Evolutionary conservation across 805 yeast species (phyloP).

Genomic region (Vanderwaltozyma verrucispora): DNA sequence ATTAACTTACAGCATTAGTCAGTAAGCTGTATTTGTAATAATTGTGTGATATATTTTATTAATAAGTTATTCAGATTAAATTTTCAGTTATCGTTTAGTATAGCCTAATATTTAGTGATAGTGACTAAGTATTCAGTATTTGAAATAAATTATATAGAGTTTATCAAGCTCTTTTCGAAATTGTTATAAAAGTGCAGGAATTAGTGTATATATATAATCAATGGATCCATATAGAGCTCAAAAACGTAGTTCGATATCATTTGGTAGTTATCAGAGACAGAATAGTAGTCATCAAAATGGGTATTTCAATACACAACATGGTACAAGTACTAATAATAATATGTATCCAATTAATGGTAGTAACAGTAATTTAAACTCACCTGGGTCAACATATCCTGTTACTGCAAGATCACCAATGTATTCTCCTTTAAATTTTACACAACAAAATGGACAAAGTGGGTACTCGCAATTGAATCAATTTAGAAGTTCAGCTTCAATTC

Average conservation of each 20-base stretch:
- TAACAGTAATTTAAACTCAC: not conserved
- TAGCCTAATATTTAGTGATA: too few relatives aligned
- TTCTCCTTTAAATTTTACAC: slow-evolving; percentile 21
- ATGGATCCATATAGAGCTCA: slow-evolving; percentile 23
- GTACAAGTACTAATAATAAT: too few relatives aligned
- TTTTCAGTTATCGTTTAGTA: too few relatives aligned
- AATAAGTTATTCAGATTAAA: too few relatives aligned
- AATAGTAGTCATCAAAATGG: not conserved
- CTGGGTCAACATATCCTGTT: not conserved
- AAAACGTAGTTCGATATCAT: slow-evolving; percentile 25
- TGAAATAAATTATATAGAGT: too few relatives aligned
- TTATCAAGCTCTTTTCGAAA: too few relatives aligned
- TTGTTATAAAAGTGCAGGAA: too few relatives aligned
- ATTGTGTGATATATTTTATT: too few relatives aligned
- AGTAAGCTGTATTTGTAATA: too few relatives aligned
- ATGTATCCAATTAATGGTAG: not conserved
- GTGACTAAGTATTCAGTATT: too few relatives aligned
- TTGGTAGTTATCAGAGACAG: slow-evolving; percentile 16
- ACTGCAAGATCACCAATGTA: slow-evolving; percentile 21
- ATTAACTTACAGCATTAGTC: too few relatives aligned
- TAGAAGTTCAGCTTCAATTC: slow-evolving; percentile 7
- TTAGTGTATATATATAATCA: not conserved
- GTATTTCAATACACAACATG: not conserved
- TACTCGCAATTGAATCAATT: slow-evolving; percentile 10
- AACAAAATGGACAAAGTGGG: slow-evolving; percentile 4